Conservation (phyloP, 1,284 basidiomycete species). For the Apiotrichum domesticum region DNA sequence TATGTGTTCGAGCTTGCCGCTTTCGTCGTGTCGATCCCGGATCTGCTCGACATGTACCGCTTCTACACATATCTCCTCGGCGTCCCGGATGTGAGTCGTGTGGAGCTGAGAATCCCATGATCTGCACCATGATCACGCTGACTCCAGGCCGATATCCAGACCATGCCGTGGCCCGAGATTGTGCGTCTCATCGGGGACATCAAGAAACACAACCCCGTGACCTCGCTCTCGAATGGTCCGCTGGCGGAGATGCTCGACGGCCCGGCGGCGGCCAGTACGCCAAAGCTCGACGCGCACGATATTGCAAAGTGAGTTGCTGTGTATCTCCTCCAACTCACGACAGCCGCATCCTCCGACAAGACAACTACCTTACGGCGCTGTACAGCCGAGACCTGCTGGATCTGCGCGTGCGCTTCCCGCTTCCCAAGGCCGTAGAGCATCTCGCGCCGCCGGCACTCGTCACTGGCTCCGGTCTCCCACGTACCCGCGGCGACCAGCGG, state of each 20-base stretch:
- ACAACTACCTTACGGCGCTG: slow-evolving; percentile 95
- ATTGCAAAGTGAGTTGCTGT: slow-evolving; percentile 53
- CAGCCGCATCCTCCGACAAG: slow-evolving; percentile 85
- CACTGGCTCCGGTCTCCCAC: slow-evolving; percentile 25
- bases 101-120: too few relatives aligned
- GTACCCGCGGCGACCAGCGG: slow-evolving; percentile 13
- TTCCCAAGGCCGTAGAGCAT: slow-evolving; percentile 52
- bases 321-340: slow-evolving; percentile 26
- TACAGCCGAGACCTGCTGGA: slow-evolving; percentile 96
- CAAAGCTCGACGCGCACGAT: slow-evolving; percentile 87
- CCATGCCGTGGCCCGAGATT: slow-evolving; percentile 92
- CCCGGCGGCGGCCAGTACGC: slow-evolving; percentile 44
- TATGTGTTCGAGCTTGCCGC: slow-evolving; percentile 58
- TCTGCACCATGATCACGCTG: not conserved
- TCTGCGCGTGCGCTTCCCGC: slow-evolving; percentile 63
- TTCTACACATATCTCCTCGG: slow-evolving; percentile 63
- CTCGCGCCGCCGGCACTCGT: slow-evolving; percentile 30
- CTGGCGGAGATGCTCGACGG: slow-evolving; percentile 33
- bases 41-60: slow-evolving; percentile 83
- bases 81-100: slow-evolving; percentile 52
- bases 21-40: slow-evolving; percentile 55
- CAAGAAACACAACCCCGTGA: slow-evolving; percentile 82
- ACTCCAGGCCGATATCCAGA: slow-evolving; percentile 88
- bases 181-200: slow-evolving; percentile 82
- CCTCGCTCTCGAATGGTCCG: slow-evolving; percentile 58